Base-by-base conservation (phyloP, 2,329 filamentous ascomycete genomes). In the Aureobasidium sp. region DNA sequence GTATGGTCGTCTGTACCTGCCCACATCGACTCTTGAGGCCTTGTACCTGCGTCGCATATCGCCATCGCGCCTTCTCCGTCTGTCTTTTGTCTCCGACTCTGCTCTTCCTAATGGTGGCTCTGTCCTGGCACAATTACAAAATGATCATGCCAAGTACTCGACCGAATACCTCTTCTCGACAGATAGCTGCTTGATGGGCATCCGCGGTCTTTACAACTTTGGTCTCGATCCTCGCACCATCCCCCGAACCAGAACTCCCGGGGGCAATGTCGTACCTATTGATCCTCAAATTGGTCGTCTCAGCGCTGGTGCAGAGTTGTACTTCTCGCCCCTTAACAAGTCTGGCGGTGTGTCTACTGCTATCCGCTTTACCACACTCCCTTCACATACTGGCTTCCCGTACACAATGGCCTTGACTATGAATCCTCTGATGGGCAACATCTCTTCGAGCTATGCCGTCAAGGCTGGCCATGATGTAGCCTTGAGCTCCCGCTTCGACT, bases 271-370 rank as follows among this genome's bases (percentile, higher is more conserved):
- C 20, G 36, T 60, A 63, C 68, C 66, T 8, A 71, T 69, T 67
- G 86, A 88, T 71, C 84, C 82, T 67, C 84, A 87, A 63, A 88
- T 86, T 77, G 92, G 89, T 9, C 86, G 93, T 23, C 91, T 97
- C 72, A 96, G 90, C 70, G 90, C 90, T 3, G 94, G 94, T 39
- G 93, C 87, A 61, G 94, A 99, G 75, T 81, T 96, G 39, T 99
- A 97, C 78, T 99, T 99, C 78, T 94, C 93, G 26, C 88, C 92
- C 0, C 78, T 97, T 63, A 97, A 97, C 73, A 97, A 97, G 72
- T 91, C 91, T 26, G 90, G 93, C 53, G 94, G 94, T 51, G 85
- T 97, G 72, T 96, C 91, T 66, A 84, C 95, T 9, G 94, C 92
- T 7, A 80, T 91, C 52, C 85, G 94, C 55, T 99, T 97, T 73